phyloP scores from a whole-genome alignment of 2,329 filamentous ascomycete species.

The Nigrospora sphaerica region DNA sequence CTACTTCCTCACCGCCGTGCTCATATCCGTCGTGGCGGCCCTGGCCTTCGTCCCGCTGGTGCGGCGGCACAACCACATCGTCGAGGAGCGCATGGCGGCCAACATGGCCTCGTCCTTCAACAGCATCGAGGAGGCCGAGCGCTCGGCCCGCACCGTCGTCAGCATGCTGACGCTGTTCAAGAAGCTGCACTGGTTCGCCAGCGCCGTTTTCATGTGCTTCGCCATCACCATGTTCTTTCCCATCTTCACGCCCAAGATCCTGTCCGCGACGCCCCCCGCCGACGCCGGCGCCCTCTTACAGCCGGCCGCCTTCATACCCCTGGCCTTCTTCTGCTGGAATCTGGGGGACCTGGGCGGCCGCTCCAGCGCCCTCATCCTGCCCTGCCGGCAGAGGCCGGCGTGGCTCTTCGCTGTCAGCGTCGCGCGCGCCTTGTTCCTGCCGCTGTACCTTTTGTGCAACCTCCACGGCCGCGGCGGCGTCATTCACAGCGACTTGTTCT shows the following conservation, averaged over 20 bases:
- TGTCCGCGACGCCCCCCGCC: conserved; percentile 31
- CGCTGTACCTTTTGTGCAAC: conserved; percentile 87
- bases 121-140: conserved; percentile 46
- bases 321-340: conserved; percentile 93
- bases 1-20: conserved; percentile 85
- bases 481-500: conserved; percentile 79
- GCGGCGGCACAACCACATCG: conserved; percentile 47
- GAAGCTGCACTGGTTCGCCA: conserved; percentile 73
- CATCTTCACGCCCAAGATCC: conserved; percentile 72
- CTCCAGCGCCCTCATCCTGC: conserved; percentile 52
- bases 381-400: conserved; percentile 51
- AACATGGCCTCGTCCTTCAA: conserved; percentile 42
- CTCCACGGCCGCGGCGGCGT: conserved; percentile 67
- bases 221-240: conserved; percentile 88
- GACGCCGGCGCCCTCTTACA: conserved; percentile 55
- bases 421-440: conserved; percentile 63
- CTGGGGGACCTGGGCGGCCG: conserved; percentile 76
- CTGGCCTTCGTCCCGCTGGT: conserved; percentile 69
- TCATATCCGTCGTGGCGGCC: conserved; percentile 63
- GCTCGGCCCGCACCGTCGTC: conserved; percentile 39
- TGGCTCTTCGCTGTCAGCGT: conserved; percentile 62
- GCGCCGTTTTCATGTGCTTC: conserved; percentile 77
- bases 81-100: conserved; percentile 40
- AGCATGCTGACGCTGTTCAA: conserved; percentile 59
- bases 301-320: conserved; percentile 75